Percentiles rank a stretch among this genome's conserved stretches.
Conservation (phyloP, 768 basidiomycete genomes). For the Tephrocybe sp. region DNA sequence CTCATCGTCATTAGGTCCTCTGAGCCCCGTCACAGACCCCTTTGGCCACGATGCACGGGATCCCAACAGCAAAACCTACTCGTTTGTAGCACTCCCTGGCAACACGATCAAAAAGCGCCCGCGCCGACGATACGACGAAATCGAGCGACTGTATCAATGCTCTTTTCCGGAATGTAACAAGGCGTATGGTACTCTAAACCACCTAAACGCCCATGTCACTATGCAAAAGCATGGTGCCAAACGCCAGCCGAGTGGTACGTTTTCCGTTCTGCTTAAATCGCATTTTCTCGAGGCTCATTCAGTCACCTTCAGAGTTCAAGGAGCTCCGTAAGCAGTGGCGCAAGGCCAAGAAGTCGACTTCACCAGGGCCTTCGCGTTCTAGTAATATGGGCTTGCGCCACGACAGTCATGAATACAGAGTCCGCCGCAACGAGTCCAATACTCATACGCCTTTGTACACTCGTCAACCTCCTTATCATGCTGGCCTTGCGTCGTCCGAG, state of each 20-base stretch:
- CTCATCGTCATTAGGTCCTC: slow-evolving; percentile 41
- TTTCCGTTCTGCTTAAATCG: slow-evolving; percentile 7
- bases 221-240: slow-evolving; percentile 97
- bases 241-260: slow-evolving; percentile 74
- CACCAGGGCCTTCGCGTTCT: slow-evolving; percentile 28
- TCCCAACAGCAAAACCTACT: slow-evolving; percentile 66
- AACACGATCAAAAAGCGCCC: slow-evolving; percentile 82
- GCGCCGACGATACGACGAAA: slow-evolving; percentile 89
- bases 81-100: slow-evolving; percentile 78
- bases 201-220: slow-evolving; percentile 96
- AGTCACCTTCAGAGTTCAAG: slow-evolving; percentile 78
- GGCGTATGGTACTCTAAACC: slow-evolving; percentile 92
- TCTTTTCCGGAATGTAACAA: slow-evolving; percentile 77
- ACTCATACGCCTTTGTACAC: slow-evolving; percentile 16
- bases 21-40: slow-evolving; percentile 24
- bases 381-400: slow-evolving; percentile 26
- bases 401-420: slow-evolving; percentile 28
- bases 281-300: slow-evolving; percentile 15
- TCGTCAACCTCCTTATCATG: slow-evolving; percentile 26
- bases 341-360: slow-evolving; percentile 81
- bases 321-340: slow-evolving; percentile 97
- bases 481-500: slow-evolving; percentile 27
- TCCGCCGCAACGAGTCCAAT: slow-evolving; percentile 27
- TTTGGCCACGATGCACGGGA: slow-evolving; percentile 30
- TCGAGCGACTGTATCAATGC: slow-evolving; percentile 90